phyloP scores from a whole-genome alignment of 768 basidiomycete species.

The Lyophyllum semitale region DNA sequence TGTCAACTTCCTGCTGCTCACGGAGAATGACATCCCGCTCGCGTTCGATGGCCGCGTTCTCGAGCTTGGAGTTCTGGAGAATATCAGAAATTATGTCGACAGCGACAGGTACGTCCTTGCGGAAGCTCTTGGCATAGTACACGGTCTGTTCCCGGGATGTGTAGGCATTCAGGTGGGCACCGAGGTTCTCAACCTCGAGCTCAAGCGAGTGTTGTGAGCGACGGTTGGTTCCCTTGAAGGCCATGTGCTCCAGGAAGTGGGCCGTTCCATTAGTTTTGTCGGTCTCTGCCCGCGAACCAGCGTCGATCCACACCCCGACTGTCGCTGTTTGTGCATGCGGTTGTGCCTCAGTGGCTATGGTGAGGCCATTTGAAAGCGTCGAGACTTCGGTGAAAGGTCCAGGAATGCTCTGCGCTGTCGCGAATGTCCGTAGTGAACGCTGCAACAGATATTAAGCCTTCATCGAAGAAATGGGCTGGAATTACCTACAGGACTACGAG shows the following conservation, averaged over 20 bases:
- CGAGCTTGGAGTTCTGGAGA: conserved; percentile 94
- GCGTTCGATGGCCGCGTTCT: conserved; percentile 83
- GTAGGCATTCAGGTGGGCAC: conserved; percentile 96
- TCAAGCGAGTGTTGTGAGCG: conserved; percentile 90
- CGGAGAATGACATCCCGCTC: conserved; percentile 96
- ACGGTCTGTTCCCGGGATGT: conserved; percentile 99
- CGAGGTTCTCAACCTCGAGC: conserved; percentile 96
- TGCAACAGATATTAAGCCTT: neutral
- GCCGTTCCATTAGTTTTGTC: conserved; percentile 94
- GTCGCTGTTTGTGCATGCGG: conserved; percentile 94
- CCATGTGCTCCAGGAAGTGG: conserved; percentile 99
- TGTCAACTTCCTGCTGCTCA: conserved; percentile 99
- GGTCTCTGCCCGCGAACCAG: conserved; percentile 95
- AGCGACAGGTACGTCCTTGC: conserved; percentile 86
- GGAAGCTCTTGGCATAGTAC: conserved; percentile 98
- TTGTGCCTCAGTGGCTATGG: conserved; percentile 90
- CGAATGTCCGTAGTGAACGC: conserved; percentile 59
- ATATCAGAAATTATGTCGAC: conserved; percentile 99
- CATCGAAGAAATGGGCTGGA: no score
- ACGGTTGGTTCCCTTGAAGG: conserved; percentile 92
- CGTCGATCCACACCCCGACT: conserved; percentile 99
- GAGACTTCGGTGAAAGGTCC: conserved; percentile 87
- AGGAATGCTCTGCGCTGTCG: conserved; percentile 65
- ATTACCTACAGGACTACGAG: conserved; percentile 19
- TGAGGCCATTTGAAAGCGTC: conserved; percentile 92